Evolutionary conservation across 805 yeast genomes (phyloP), one percentile per base, ranked within the genome.

Genomic region (Suhomyces prunicola): DNA sequence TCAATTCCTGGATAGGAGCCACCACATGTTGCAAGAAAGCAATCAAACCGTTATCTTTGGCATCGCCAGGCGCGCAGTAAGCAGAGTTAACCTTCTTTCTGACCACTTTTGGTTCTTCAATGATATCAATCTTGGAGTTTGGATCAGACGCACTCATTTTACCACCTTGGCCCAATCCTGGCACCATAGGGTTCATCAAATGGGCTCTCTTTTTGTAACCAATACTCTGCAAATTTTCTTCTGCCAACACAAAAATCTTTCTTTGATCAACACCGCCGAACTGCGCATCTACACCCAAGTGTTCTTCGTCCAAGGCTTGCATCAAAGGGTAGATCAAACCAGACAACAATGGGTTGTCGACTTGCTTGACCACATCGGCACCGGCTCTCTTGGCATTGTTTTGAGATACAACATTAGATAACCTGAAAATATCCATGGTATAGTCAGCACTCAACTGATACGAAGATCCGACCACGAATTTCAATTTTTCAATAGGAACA

Each of bases 111-210:
- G 97, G 96, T 47, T 87, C 93, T 71, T 94, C 99, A 56, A 92
- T 74, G 36, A 94, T 71, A 66, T 94, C 99, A 58, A 94, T 91
- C 75, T 94, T 94, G 53, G 98, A 92, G 79, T 91, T 94, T 63
- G 99, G 97, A 76, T 94, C 99, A 35, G 97, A 90, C 2, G 99
- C 97, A 63, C 97, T 90, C 99, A 94, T 94, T 70, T 94, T 94
- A 65, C 96, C 99, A 63, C 98, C 97, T 74, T 92, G 97, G 31
- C 87, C 85, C 63, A 94, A 82, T 51, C 99, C 98, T 48, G 99
- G 99, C 46, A 96, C 97, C 98, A 94, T 93, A 51, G 91, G 93
- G 77, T 94, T 94, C 99, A 94, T 94, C 68, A 94, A 79, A 75
- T 94, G 99, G 29, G 96, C 99, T 70, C 99, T 87, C 80, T 94